Base-by-base conservation (phyloP, 768 basidiomycete genomes). In the Grammothele lineata region DNA sequence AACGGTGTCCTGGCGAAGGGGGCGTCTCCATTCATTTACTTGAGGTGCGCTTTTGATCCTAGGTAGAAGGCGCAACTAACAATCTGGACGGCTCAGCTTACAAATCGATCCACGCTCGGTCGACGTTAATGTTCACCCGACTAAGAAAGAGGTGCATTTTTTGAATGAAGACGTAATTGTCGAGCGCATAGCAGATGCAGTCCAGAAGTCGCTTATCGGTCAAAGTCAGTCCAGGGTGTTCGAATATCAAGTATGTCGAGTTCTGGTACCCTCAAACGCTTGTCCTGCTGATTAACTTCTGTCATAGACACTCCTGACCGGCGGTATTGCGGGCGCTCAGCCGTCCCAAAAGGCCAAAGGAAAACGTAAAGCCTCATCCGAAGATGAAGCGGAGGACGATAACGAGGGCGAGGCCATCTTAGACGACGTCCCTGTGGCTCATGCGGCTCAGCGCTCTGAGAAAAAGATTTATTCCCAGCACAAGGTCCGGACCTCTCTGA, bases 111-210 rank as follows among this genome's bases (percentile, higher is more conserved):
- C 93, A 0, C 76, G 81, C 24, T 82, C 87, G 21, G 86, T 99
- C 15, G 96, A 99, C 57, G 94, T 97, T 44, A 99, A 99, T 57
- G 92, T 98, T 7, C 94, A 97, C 62, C 96, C 95, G 0, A 98
- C 96, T 2, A 99, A 99, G 63, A 86, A 88, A 37, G 94, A 97
- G 63, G 92, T 97, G 1, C 90, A 92, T 55, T 98, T 98, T 59
- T 65, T 97, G 40, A 81, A 96, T 51, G 92, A 98, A 62, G 95
- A 97, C 43, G 72, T 68, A 12, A 89, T 97, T 58, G 84, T 84
- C 5, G 83, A 90, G 54, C 71, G 72, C 7, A 81, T 98, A 37
- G 80, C 85, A 12, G 81, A 87, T 57, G 74, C 73, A 1, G 72
- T 97, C 3, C 87, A 91, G 53, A 66, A 76, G 37, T 71, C 70